A percentile compares a stretch with the other conserved stretches of the same genome.
phyloP scores from a whole-genome alignment of 495 filamentous ascomycete genomes.

The Acidiella bohemica region DNA sequence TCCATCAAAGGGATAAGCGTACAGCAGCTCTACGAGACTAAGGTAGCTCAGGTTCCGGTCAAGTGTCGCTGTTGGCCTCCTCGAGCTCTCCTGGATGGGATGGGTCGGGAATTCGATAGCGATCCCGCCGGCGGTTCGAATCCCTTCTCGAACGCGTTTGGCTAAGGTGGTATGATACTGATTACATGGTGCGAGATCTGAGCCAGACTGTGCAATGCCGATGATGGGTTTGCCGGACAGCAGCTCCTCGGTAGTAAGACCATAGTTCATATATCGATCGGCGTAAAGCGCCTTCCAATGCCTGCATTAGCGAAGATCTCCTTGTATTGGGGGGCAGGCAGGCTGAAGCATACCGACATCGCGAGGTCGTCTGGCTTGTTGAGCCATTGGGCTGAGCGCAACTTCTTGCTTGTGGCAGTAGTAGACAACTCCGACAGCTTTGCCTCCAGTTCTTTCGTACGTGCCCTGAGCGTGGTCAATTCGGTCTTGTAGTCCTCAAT shows the following conservation, averaged over 20 bases:
- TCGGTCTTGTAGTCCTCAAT: slow-evolving; percentile 34
- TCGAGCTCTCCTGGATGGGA: slow-evolving; percentile 41
- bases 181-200: slow-evolving; percentile 42
- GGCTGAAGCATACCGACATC: too few species aligned
- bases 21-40: slow-evolving; percentile 38
- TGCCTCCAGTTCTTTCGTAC: slow-evolving; percentile 28
- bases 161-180: slow-evolving; percentile 39
- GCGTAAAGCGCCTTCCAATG: slow-evolving; percentile 41
- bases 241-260: slow-evolving; percentile 40
- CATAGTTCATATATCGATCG: slow-evolving; percentile 44
- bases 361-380: slow-evolving; percentile 34
- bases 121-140: slow-evolving; percentile 40
- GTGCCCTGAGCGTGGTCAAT: slow-evolving; percentile 29
- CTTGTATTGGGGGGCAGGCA: too few species aligned
- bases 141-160: slow-evolving; percentile 42
- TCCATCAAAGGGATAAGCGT: slow-evolving; percentile 41
- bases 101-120: slow-evolving; percentile 45
- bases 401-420: slow-evolving; percentile 23
- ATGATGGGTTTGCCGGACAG: slow-evolving; percentile 44
- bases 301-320: too few species aligned
- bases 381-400: slow-evolving; percentile 39
- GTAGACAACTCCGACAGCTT: slow-evolving; percentile 14
- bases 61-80: slow-evolving; percentile 39
- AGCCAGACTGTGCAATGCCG: slow-evolving; percentile 43
- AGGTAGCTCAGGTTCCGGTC: slow-evolving; percentile 43